Base-by-base conservation (phyloP, 257 asterid species). In the Agastache rugosa region DNA sequence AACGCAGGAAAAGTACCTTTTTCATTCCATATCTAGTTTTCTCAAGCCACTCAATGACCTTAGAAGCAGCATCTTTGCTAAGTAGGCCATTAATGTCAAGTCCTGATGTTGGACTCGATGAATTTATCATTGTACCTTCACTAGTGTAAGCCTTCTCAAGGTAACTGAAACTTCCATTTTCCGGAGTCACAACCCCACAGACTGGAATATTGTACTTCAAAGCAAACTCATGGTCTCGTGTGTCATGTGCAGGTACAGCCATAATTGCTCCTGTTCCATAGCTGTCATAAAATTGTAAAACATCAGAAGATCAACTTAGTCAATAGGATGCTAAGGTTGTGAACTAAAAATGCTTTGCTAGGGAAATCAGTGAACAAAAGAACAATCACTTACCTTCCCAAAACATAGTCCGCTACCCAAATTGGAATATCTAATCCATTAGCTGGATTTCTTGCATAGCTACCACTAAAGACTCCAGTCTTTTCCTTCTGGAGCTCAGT, bases 171-270 rank as follows among this genome's bases (percentile, higher is more conserved):
- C 79, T 78, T 65, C 82, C 88, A 81, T 85, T 85, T 79, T 82
- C 87, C 14, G 99, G 94, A 63, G 75, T 79, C 80, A 95, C 96
- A 74, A 95, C 98, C 71, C 92, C 88, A 82, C 77, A 73, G 22
- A 95, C 78, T 55, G 94, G 94, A 78, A 95, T 82, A 54, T 78
- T 70, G 78, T 92, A 92, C 96, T 90, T 92, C 81, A 78, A 73
- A 62, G 99, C 91, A 85, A 95, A 95, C 81, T 92, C 97, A 69
- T 90, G 93, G 87, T 95, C 99, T 37, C 99, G 88, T 22, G 95
- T 83, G 81, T 95, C 99, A 82, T 95, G 99, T 31, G 97, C 98
- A 82, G 99, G 99, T 65, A 95, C 99, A 78, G 98, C 98, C 98
- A 95, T 95, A 71, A 95, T 92, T 77, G 98, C 99, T 85, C 99